Evolutionary conservation across 1,139 yeast species (phyloP), one percentile per base, ranked within the genome.

Genomic region (Saccharomyces uvarum): DNA sequence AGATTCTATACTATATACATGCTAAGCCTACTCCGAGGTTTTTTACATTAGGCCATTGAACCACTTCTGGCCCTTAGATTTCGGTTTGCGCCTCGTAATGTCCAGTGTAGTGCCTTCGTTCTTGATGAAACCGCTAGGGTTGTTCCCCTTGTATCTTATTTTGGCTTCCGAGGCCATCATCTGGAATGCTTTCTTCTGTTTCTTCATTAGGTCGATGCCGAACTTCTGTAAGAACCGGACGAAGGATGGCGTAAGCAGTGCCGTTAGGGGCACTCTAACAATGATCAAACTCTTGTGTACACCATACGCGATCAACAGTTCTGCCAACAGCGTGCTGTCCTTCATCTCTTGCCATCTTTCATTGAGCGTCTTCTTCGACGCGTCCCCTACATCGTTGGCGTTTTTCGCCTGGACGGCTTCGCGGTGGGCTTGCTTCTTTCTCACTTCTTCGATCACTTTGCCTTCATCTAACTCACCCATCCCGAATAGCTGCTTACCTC

Each of bases 251-350:
- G 98, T 90, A 19, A 91, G 80, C 4, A 97, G 96, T 0, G 97
- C 97, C 0, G 97, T 86, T 47, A 90, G 71, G 11, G 99, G 99
- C 7, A 93, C 74, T 61, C 99, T 79, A 48, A 89, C 78, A 61
- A 93, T 81, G 48, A 82, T 71, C 59, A 91, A 77, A 4, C 95
- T 82, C 73, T 95, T 93, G 75, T 93, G 99, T 53, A 93, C 75
- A 4, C 97, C 97, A 69, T 93, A 93, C 0, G 99, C 99, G 59
- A 95, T 79, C 19, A 89, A 84, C 63, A 89, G 82, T 70, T 93
- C 97, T 0, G 90, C 81, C 67, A 81, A 71, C 31, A 86, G 63
- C 3, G 81, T 74, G 47, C 69, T 67, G 26, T 62, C 68, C 58
- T 64, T 66, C 38, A 65, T 47, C 24, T 55, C 53, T 32, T 56